Conservation (phyloP, 257 asterid genomes). For the Paraleonurus japonicus region DNA sequence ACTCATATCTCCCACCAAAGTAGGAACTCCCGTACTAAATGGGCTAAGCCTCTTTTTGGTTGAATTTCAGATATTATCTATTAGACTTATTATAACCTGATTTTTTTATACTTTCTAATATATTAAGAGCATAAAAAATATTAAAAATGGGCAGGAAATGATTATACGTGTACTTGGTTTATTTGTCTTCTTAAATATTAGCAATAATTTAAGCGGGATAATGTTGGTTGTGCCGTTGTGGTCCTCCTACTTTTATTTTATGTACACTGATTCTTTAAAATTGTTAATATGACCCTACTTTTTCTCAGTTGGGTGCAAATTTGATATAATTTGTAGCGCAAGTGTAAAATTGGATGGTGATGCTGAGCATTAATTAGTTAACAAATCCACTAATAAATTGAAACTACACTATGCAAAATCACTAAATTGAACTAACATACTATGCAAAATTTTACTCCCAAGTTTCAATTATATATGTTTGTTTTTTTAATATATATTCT, state of each 20-base stretch:
- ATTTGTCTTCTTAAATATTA: not conserved
- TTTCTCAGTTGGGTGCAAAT: not conserved
- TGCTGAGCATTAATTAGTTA: not conserved
- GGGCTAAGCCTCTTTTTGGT: too few species aligned
- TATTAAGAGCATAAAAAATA: too few species aligned
- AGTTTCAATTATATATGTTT: too few species aligned
- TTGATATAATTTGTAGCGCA: not conserved
- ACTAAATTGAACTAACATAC: too few species aligned
- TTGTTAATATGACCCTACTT: not conserved
- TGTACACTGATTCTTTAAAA: not conserved
- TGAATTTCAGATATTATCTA: not conserved
- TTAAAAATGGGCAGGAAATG: not conserved
- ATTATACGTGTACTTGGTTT: too few species aligned
- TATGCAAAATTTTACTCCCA: too few species aligned
- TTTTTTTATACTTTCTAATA: too few species aligned
- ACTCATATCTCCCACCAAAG: too few species aligned
- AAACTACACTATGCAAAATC: too few species aligned
- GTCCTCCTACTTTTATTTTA: not conserved
- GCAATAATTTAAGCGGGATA: not conserved
- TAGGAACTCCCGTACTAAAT: too few species aligned
- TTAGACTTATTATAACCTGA: too few species aligned
- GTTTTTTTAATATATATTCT: too few species aligned
- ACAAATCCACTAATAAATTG: not conserved
- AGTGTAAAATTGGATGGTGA: not conserved
- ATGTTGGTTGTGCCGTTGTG: not conserved